Evolutionary conservation across 2,329 filamentous ascomycete genomes (phyloP).

Genomic region (Aspergillus sp.): DNA sequence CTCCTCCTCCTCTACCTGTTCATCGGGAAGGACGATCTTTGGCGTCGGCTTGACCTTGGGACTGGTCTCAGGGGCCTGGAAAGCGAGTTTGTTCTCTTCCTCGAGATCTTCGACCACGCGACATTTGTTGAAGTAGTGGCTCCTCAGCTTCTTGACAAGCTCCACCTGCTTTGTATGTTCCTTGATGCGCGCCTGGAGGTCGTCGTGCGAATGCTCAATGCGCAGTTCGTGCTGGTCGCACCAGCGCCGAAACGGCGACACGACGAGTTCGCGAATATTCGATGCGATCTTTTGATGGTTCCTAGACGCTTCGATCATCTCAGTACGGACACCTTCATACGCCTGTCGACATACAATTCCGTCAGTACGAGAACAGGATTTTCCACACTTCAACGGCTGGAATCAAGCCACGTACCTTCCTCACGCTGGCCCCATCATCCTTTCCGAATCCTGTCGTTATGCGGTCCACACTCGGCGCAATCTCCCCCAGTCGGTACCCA

Average conservation of each 20-base stretch:
- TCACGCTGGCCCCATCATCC: slow-evolving; percentile 93
- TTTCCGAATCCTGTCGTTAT: slow-evolving; percentile 78
- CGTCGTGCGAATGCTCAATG: slow-evolving; percentile 90
- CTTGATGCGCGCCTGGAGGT: slow-evolving; percentile 87
- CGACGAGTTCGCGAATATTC: slow-evolving; percentile 92
- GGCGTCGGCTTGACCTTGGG: slow-evolving; percentile 56
- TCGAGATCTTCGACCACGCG: slow-evolving; percentile 92
- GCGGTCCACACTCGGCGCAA: slow-evolving; percentile 77
- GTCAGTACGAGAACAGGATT: neutral
- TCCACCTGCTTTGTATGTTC: slow-evolving; percentile 90
- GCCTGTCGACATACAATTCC: slow-evolving; percentile 55
- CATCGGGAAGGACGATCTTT: slow-evolving; percentile 82
- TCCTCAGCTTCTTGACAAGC: slow-evolving; percentile 84
- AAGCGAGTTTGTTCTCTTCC: slow-evolving; percentile 97
- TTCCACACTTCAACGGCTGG: neutral
- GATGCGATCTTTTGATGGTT: slow-evolving; percentile 95
- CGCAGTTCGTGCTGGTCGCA: slow-evolving; percentile 91
- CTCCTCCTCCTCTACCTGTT: slow-evolving; percentile 68
- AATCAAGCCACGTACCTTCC: slow-evolving; percentile 64
- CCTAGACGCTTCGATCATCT: slow-evolving; percentile 87
- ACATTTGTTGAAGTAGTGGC: slow-evolving; percentile 98
- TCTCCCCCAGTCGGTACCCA: slow-evolving; percentile 74
- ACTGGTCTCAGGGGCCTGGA: slow-evolving; percentile 77
- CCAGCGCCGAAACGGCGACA: slow-evolving; percentile 92
- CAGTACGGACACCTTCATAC: slow-evolving; percentile 85